Conservation (phyloP, 805 yeast genomes). For the Metschnikowia reukaufii region DNA sequence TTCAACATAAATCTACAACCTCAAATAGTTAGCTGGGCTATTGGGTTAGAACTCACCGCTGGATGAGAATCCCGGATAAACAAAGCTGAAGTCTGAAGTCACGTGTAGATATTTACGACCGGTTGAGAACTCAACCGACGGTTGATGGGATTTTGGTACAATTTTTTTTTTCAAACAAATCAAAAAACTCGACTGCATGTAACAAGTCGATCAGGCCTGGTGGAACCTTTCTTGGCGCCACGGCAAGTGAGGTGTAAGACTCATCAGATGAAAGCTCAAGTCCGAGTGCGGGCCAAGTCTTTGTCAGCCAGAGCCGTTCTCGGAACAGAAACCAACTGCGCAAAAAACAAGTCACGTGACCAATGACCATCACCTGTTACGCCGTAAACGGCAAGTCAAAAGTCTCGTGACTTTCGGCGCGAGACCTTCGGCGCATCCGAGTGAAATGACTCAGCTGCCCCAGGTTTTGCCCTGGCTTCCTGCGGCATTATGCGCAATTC, state of each 20-base stretch:
- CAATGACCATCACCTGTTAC: background rate
- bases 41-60: too few species aligned
- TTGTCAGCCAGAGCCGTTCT: background rate
- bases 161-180: too few species aligned
- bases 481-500: constrained; percentile 10
- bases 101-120: too few species aligned
- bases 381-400: background rate
- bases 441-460: constrained; percentile 9
- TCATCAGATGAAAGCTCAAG: background rate
- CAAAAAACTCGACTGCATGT: too few species aligned
- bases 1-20: too few species aligned
- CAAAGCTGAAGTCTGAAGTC: too few species aligned
- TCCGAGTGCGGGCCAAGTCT: constrained; percentile 1
- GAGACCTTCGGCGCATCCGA: constrained; percentile 4
- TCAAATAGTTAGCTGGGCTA: too few species aligned
- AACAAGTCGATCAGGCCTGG: too few species aligned
- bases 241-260: background rate
- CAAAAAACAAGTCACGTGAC: constrained; percentile 5
- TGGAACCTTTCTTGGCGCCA: background rate
- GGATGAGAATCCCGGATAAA: too few species aligned
- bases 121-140: too few species aligned
- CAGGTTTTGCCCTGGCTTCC: constrained; percentile 6
- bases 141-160: too few species aligned
- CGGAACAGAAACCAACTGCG: constrained; percentile 1
- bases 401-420: background rate